Evolutionary conservation across 2,329 filamentous ascomycete species (phyloP).

Genomic region (Botrytis pseudocinerea): DNA sequence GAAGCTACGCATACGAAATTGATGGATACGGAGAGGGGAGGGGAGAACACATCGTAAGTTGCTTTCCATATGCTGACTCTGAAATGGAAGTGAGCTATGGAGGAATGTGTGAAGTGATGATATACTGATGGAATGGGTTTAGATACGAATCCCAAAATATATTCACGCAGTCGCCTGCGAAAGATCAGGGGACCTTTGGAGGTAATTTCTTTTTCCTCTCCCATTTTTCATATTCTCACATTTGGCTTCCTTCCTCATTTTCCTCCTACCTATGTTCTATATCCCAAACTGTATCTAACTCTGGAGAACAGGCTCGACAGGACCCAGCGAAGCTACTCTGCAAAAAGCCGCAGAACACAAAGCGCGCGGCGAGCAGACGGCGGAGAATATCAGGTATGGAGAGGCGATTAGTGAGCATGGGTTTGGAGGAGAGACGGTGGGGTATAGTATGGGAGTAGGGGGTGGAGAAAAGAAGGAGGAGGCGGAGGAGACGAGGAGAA

Average conservation of each 20-base stretch:
- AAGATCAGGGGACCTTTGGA: slow-evolving; percentile 58
- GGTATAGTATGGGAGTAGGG: slow-evolving; percentile 30
- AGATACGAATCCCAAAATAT: slow-evolving; percentile 60
- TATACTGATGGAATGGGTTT: not conserved
- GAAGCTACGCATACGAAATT: slow-evolving; percentile 43
- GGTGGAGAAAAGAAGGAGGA: slow-evolving; percentile 45
- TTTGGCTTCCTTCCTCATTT: too few species aligned
- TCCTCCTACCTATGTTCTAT: fast-evolving
- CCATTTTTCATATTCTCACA: not conserved
- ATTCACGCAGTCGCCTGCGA: slow-evolving; percentile 51
- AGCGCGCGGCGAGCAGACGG: slow-evolving; percentile 47
- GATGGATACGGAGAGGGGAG: slow-evolving; percentile 60
- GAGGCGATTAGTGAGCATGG: slow-evolving; percentile 57
- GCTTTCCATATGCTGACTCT: not conserved
- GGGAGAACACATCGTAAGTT: slow-evolving; percentile 58
- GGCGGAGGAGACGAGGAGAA: slow-evolving; percentile 45
- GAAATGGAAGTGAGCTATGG: not conserved
- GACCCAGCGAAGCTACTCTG: slow-evolving; percentile 18
- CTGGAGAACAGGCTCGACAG: slow-evolving; percentile 22
- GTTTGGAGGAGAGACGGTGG: slow-evolving; percentile 53
- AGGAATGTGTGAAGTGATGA: not conserved
- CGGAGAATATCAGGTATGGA: slow-evolving; percentile 56
- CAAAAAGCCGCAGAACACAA: slow-evolving; percentile 32
- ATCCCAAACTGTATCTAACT: not conserved
- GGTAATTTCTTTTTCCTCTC: slow-evolving; percentile 41